Base-by-base conservation (phyloP, 805 yeast species). In the Candida cerambycidarum region DNA sequence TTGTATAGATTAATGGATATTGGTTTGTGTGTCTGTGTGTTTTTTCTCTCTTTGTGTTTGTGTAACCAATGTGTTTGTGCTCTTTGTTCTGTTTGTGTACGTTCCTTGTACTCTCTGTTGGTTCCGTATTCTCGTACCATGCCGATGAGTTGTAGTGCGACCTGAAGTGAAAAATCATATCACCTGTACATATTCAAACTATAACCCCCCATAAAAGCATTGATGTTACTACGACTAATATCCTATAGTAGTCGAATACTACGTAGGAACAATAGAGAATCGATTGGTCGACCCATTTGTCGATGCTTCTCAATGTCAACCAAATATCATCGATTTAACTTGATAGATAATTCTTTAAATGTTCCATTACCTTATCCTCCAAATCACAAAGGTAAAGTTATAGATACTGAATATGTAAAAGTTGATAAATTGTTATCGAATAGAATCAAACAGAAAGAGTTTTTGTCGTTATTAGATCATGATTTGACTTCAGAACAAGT, bases 1-100 rank as follows among this genome's bases (percentile, higher is more conserved):
- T 6, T 36, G 25, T 39, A 30, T 41, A 36, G 24, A 10, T 29
- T 16, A 28, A 38, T 38, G 31, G 28, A 38, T 30, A 28, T n/a
- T 16, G 13, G 24, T 10, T 33, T 16, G 7, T 10, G 5, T 9
- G 5, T 32, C 12, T 18, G 7, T 13, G 5, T 14, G 32, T 13
- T 17, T 29, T 17, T 15, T 14, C 23, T 6, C 5, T 21, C 29
- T 25, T 25, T 25, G 13, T 25, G 12, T 11, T 25, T 12, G 29
- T 25, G 29, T 5, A 27, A 13, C 8, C 23, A 21, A 21, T 21
- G 8, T 21, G 23, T 21, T n/a, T n/a, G n/a, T n/a, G n/a, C n/a
- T n/a, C n/a, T n/a, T n/a, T n/a, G n/a, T n/a, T n/a, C n/a, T n/a
- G n/a, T n/a, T n/a, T n/a, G n/a, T n/a, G n/a, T n/a, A n/a, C n/a